Evolutionary conservation across 2,329 filamentous ascomycete genomes (phyloP).

Genomic region (Fusarium liriodendri): DNA sequence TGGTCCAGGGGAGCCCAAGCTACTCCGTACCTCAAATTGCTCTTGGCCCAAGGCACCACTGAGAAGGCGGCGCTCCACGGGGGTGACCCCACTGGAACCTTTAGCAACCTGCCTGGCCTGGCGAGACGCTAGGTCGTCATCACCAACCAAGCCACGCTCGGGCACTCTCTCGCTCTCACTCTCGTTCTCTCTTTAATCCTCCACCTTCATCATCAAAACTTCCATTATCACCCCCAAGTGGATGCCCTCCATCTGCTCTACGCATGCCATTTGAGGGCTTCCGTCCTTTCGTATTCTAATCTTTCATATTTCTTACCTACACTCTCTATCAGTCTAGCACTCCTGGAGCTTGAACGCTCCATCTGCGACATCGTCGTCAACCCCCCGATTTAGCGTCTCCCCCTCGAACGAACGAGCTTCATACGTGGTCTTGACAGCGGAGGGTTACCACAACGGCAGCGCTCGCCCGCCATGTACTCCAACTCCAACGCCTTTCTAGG

Average conservation of each 20-base stretch:
- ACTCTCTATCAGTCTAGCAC: conserved; percentile 10
- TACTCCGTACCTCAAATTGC: conserved; percentile 34
- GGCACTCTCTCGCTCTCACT: background rate
- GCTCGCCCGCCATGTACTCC: conserved; percentile 78
- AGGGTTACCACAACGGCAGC: conserved; percentile 8
- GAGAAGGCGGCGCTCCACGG: conserved; percentile 10
- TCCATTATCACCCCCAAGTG: conserved; percentile 12
- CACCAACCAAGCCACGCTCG: conserved; percentile 28
- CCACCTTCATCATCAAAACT: conserved; percentile 23
- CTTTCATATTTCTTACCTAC: conserved; percentile 23
- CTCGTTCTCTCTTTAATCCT: conserved; percentile 18
- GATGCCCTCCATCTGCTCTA: conserved; percentile 25
- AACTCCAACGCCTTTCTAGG: conserved; percentile 88
- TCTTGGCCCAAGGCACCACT: conserved; percentile 12
- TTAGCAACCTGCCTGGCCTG: conserved; percentile 22
- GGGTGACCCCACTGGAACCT: conserved; percentile 30
- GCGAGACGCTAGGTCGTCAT: conserved; percentile 23
- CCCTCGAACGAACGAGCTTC: conserved; percentile 27
- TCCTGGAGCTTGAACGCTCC: conserved; percentile 24
- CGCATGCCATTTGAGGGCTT: conserved; percentile 26
- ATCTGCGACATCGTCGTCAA: conserved; percentile 15
- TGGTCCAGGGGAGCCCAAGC: conserved; percentile 26
- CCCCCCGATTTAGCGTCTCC: conserved; percentile 35
- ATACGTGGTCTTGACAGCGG: conserved; percentile 21
- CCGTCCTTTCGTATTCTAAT: conserved; percentile 35